Base-by-base conservation (phyloP, 768 basidiomycete species). In the Lentinula edodes region DNA sequence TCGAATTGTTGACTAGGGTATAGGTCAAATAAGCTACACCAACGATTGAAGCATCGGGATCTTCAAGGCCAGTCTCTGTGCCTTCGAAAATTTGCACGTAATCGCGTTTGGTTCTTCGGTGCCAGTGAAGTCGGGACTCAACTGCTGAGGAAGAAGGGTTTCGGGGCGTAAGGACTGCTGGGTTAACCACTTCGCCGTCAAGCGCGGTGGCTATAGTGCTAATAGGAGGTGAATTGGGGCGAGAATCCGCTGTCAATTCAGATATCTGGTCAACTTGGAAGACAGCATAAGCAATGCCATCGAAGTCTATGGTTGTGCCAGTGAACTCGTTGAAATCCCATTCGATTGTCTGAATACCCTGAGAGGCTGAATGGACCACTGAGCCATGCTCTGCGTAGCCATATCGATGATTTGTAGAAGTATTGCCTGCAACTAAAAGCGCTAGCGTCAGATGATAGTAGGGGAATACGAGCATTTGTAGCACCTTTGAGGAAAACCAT, bases 11-110 rank as follows among this genome's bases (percentile, higher is more conserved):
- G 2, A 83, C 74, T 39, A 80, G 67, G 1, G 76, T 79, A 65
- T 76, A 81, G 16, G 80, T 81, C 23, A 81, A 69, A 65, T 80
- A 81, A 0, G 79, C 78, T 0, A 77, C 80, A 18, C 79, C 63
- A 16, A 81, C 62, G 20, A 81, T 76, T 15, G 80, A 75, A 9
- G 69, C 79, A 61, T 81, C 80, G 32, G 76, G 67, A 62, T 76
- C 78, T 8, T 61, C 70, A 7, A 68, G 61, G 1, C 69, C 69
- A n/a, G 68, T 73, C 2, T 75, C 74, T 3, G 74, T 72, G 1
- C 78, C 78, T 0, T 66, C 51, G 64, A 82, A 82, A 6, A 81
- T 74, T 16, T 71, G 63, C 12, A 72, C 67, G 55, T 80, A 79
- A 20, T 58, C 35, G 28, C 66, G 62, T n/a, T 52, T 52, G 36